Base-by-base conservation (phyloP, 352 stramenopile species). In the Phytophthora sansomeana region DNA sequence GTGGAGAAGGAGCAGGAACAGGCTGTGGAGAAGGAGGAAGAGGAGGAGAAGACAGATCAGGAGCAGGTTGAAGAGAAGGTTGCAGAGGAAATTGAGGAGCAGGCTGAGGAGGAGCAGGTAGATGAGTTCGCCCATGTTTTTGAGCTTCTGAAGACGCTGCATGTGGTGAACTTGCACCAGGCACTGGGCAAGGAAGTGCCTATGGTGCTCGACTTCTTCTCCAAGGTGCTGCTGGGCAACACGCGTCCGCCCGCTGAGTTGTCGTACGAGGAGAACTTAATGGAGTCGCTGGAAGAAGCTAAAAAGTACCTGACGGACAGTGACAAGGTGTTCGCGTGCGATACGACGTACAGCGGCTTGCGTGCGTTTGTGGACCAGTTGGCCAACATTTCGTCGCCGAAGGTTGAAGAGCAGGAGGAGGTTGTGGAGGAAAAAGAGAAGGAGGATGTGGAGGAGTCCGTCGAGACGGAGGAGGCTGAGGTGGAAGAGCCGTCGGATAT, bases 181-280 rank as follows among this genome's bases (percentile, higher is more conserved):
- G 75, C 77, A 9, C 60, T 93, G 41, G 78, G 80, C 10, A 83
- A 93, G 48, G 83, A 93, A 9, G 80, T 95, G 16, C 87, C 87
- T 3, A 90, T 90, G 69, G 87, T 92, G 43, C 61, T 95, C 26
- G 87, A 95, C 60, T 95, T 90, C 59, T 95, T 93, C 52, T 86
- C 82, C 26, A 93, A 95, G 75, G 79, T 93, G 8, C 38, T 95
- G 56, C 67, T 93, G n/a, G 87, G 87, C 46, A 92, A 85, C 48
- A 95, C 87, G 13, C 85, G 87, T 5, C 85, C 84, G 1, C 83
- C 84, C 5, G 85, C 82, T 5, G 87, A 95, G 59, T 51, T 95
- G 17, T 85, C 85, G 24, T 95, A 93, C 48, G 72, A 80, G 14
- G 85, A 93, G 41, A 95, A 95, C 66, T 59, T 95, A 46, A 74